Evolutionary conservation across 164 flowering plant species (phyloP).

Genomic region (Magnolia sinica): DNA sequence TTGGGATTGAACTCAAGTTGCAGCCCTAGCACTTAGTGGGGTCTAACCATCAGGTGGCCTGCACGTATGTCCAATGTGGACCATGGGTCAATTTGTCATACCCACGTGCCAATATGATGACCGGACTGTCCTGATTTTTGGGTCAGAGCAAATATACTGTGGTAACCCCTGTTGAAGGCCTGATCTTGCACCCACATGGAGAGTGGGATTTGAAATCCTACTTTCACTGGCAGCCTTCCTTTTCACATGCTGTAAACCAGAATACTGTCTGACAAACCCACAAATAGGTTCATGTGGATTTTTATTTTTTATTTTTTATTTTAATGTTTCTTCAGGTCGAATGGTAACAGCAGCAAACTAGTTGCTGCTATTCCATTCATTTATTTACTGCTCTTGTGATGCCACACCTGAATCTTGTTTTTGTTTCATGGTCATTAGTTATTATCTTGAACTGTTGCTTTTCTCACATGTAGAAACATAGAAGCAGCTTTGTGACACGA

Average conservation of each 20-base stretch:
- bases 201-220: not conserved
- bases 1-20: too few species aligned
- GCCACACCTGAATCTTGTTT: not conserved
- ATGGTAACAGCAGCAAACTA: too few species aligned
- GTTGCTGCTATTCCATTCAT: too few species aligned
- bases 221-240: not conserved
- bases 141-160: not conserved
- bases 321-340: too few species aligned
- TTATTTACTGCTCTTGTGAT: too few species aligned
- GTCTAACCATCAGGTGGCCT: not conserved
- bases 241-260: not conserved
- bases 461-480: slow-evolving; percentile 52
- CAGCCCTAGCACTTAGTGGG: not conserved
- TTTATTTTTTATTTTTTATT: too few species aligned
- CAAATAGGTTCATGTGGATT: not conserved
- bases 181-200: not conserved
- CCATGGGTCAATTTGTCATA: not conserved
- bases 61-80: not conserved
- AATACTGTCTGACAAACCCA: not conserved
- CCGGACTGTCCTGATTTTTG: not conserved
- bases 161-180: not conserved
- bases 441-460: not conserved
- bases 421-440: not conserved
- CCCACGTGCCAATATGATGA: not conserved
- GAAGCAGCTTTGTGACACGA: slow-evolving; percentile 49